Evolutionary conservation across 805 yeast species (phyloP), one percentile per base, ranked within the genome.

Genomic region (Saccharomycopsis selenospora): DNA sequence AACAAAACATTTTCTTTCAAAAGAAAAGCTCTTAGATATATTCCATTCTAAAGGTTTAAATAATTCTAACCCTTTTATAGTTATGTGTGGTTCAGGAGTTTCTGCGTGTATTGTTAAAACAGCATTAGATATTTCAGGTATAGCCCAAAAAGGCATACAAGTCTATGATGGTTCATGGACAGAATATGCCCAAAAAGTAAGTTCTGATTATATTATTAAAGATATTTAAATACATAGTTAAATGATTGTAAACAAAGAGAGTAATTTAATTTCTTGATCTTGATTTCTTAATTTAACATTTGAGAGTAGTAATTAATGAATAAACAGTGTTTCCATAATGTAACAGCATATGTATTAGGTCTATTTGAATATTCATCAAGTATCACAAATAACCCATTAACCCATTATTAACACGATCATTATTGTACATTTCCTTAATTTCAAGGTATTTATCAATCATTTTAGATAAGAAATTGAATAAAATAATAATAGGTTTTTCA

Each of bases 21-120:
- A 68, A 6, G 67, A 63, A 8, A 77, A 75, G 40, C 60, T 91
- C 33, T 50, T 61, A 4, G 59, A 65, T 13, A 62, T 79, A 8
- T 74, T 89, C 55, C 4, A 11, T 11, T n/a, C 38, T 13, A 59
- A 69, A 6, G 67, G 65, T 38, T 62, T 73, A 36, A 66, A 68
- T 2, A 57, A 68, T 8, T 64, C 70, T 14, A 82, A 83, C 58
- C 90, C 87, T 10, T 79, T 85, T 17, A 79, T 93, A 44, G 85
- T 84, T 36, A 79, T 86, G 86, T 93, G 99, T 62, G 99, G 98
- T 25, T 83, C 97, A 0, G 99, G 98, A 42, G 97, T 93, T 43
- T 82, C 97, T 8, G 98, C 97, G 0, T 87, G 91, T 54, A 80
- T 93, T 36, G 73, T 91, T 42, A 83, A 85, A 64, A 69, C 83